Conservation (phyloP, 306 rosid species). For the Fragaria iinumae region DNA sequence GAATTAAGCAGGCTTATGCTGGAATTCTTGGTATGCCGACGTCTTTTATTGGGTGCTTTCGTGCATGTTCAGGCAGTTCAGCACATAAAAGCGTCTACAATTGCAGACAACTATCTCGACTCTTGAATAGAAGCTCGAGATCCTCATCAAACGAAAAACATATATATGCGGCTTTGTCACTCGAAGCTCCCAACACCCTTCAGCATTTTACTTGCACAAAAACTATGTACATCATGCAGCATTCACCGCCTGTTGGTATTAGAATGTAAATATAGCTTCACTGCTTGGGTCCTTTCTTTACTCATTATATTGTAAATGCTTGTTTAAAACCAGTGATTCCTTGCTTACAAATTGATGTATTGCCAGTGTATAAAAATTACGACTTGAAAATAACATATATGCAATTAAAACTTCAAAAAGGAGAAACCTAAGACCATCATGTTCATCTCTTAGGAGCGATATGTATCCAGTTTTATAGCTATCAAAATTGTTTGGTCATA, state of each 20-base stretch:
- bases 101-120: no score
- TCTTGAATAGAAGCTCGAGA: no score
- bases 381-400: constrained; percentile 11
- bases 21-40: no score
- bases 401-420: constrained; percentile 10
- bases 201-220: no score
- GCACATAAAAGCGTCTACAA: no score
- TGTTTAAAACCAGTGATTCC: neutral
- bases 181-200: no score
- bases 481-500: constrained; percentile 59
- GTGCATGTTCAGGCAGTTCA: no score
- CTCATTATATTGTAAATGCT: neutral
- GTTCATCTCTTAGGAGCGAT: constrained; percentile 24
- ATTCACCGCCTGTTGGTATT: no score
- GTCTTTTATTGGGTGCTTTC: no score
- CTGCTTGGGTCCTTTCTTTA: neutral
- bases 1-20: neutral
- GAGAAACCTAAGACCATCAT: constrained; percentile 1
- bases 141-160: no score
- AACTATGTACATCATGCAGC: no score
- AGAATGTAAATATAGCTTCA: neutral
- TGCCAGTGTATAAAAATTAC: neutral
- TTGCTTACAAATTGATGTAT: neutral
- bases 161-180: no score
- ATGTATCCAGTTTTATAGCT: constrained; percentile 28